phyloP scores from a whole-genome alignment of 225 moss, liverwort and hornwort genomes.

The Takakia lepidozioides region DNA sequence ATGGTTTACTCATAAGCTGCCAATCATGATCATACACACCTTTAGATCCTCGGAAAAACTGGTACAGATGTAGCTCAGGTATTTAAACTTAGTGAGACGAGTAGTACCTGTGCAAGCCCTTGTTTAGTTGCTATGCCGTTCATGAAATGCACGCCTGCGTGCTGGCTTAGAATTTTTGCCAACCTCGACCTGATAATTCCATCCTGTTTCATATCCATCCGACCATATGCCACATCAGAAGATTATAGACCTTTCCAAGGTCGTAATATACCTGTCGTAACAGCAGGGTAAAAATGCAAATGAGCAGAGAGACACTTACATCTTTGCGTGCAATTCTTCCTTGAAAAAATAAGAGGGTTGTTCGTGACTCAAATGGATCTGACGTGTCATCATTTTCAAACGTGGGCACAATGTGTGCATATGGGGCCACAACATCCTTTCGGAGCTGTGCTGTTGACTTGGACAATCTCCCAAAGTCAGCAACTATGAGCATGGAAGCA shows the following conservation, averaged over 20 bases:
- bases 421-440: slow-evolving; percentile 89
- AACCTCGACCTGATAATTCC: slow-evolving; percentile 51
- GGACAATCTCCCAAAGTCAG: slow-evolving; percentile 65
- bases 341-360: slow-evolving; percentile 63
- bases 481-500: slow-evolving; percentile 67
- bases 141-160: slow-evolving; percentile 50
- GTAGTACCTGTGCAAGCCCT: slow-evolving; percentile 49
- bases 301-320: slow-evolving; percentile 25
- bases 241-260: too few relatives aligned
- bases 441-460: slow-evolving; percentile 40
- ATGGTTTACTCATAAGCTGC: too few relatives aligned
- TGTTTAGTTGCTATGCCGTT: slow-evolving; percentile 29
- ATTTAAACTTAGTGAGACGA: too few relatives aligned
- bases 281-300: too few relatives aligned
- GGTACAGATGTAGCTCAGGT: too few relatives aligned
- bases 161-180: slow-evolving; percentile 32
- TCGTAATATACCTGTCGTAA: too few relatives aligned
- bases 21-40: too few relatives aligned
- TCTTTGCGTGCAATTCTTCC: slow-evolving; percentile 71
- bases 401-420: slow-evolving; percentile 58
- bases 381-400: slow-evolving; percentile 31
- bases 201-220: slow-evolving; percentile 22
- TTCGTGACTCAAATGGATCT: slow-evolving; percentile 53
- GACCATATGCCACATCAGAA: slow-evolving; percentile 1
- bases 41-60: too few relatives aligned